Base-by-base conservation (phyloP, 2,329 filamentous ascomycete species). In the Polytolypa hystricis region DNA sequence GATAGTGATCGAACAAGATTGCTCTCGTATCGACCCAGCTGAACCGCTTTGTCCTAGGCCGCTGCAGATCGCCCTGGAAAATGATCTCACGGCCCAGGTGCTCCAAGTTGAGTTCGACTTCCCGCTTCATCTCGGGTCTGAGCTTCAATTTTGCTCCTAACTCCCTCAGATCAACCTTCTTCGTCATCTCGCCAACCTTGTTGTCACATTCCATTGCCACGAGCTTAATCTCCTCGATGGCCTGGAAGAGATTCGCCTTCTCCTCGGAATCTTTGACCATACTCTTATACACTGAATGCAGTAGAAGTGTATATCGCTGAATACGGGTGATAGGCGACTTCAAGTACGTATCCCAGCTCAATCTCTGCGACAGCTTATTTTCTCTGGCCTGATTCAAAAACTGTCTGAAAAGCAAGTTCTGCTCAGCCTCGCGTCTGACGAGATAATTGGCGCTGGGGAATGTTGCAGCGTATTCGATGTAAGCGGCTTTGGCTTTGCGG, bases 1-100 rank as follows among this genome's bases (percentile, higher is more conserved):
- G 71, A 57, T 95, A 98, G 60, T 98, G 87, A 52, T 98, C 93
- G 53, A 98, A 96, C 0, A 98, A 71, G 30, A 98, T 73, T 2
- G 84, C 86, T 55, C 95, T 86, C 0, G 84, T 93, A 51, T 98
- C 91, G 5, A 96, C 78, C 81, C 89, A 94, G 44, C 80, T 81
- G 54, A 96, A 91, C 39, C 86, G 79, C 58, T 81, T 93, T 29
- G 80, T 84, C 56, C 84, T 93, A 66, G 86, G 81, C 43, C 91
- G 73, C 56, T 93, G 85, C 39, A 98, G 65, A 49, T 96, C 87
- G 39, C 91, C 91, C 49, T 87, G 77, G 58, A 81, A 81, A 42
- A 98, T 81, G 38, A 98, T 72, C 53, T 94, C 81, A 44, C 91
- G 77, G 10, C 89, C 89, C n/a, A 95, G 73, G 54, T 96, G 89